Evolutionary conservation across 305 asterid species (phyloP).

Genomic region (Fraxinus sp.): DNA sequence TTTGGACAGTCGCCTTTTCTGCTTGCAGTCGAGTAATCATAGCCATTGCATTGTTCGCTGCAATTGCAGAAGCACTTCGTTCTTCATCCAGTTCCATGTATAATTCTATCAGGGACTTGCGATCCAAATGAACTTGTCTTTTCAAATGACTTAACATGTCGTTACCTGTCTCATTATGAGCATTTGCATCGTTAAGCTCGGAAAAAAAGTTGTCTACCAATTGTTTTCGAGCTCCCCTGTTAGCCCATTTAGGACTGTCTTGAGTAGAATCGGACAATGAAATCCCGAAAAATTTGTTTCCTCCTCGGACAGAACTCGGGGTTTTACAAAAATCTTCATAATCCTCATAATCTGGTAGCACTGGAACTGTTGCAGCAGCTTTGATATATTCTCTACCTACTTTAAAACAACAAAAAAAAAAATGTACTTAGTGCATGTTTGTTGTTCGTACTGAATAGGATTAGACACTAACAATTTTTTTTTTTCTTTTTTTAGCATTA

Average conservation of each 20-base stretch:
- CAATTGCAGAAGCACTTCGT: conserved; percentile 87
- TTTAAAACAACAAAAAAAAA: not conserved
- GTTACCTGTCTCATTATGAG: conserved; percentile 40
- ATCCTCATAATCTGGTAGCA: conserved; percentile 48
- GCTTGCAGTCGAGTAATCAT: conserved; percentile 95
- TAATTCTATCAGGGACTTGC: conserved; percentile 57
- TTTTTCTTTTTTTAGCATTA: not conserved
- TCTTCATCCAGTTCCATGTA: conserved; percentile 95
- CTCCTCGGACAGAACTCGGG: conserved; percentile 44
- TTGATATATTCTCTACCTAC: conserved; percentile 53
- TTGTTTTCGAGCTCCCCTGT: conserved; percentile 29
- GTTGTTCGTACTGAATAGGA: not conserved
- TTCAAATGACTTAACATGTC: conserved; percentile 49
- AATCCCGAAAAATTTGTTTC: conserved; percentile 54
- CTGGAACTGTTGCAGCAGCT: conserved; percentile 32
- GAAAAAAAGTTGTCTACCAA: conserved; percentile 32
- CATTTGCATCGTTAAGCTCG: conserved; percentile 39
- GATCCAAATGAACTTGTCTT: conserved; percentile 59
- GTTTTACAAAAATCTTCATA: conserved; percentile 50
- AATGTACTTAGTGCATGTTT: not conserved
- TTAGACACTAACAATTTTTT: not conserved
- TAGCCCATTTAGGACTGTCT: conserved; percentile 63
- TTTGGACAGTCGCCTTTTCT: conserved; percentile 91
- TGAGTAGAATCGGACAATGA: conserved; percentile 69
- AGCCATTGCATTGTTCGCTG: conserved; percentile 98